These are phyloP conservation scores for Ogataea haglerorum DNA, from an alignment of 805 yeast species.

Conservation along the genomic window DNA sequence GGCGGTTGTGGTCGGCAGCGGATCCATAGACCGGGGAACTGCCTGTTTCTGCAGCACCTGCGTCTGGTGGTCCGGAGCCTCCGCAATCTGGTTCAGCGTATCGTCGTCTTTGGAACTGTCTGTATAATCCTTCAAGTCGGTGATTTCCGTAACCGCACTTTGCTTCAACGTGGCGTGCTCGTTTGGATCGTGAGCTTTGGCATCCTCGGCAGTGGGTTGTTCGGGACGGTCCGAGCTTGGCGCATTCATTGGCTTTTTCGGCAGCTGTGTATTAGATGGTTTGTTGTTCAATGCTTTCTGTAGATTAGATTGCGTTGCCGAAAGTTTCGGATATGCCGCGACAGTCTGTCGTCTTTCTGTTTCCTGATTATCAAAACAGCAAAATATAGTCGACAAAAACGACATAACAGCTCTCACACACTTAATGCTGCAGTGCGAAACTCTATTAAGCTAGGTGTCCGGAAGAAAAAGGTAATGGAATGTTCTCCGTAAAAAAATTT, in stretches of 20 bases:
- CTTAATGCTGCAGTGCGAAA: background rate
- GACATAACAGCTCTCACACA: constrained; percentile 26
- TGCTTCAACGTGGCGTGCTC: constrained; percentile 13
- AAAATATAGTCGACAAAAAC: constrained; percentile 32
- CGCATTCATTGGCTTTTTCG: constrained; percentile 1
- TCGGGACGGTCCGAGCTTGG: background rate
- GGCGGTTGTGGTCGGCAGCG: constrained; percentile 8
- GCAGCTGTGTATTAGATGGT: constrained; percentile 13
- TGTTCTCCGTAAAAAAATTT: background rate
- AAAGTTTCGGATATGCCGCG: constrained; percentile 25
- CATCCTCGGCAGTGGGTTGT: background rate
- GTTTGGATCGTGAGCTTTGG: constrained; percentile 1
- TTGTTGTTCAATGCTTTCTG: constrained; percentile 33
- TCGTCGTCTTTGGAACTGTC: constrained; percentile 37
- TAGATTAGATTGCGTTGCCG: constrained; percentile 34
- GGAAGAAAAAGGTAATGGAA: background rate
- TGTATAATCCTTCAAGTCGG: constrained; percentile 33
- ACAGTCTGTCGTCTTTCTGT: constrained; percentile 28
- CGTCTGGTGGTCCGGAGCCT: constrained; percentile 13
- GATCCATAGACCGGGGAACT: constrained; percentile 14
- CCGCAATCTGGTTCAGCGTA: constrained; percentile 17
- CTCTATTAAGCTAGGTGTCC: constrained; percentile 3
- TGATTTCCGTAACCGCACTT: constrained; percentile 26
- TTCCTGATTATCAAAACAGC: constrained; percentile 34
- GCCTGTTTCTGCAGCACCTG: constrained; percentile 15